phyloP scores from a whole-genome alignment of 768 basidiomycete genomes.

The Pholiota microspora region DNA sequence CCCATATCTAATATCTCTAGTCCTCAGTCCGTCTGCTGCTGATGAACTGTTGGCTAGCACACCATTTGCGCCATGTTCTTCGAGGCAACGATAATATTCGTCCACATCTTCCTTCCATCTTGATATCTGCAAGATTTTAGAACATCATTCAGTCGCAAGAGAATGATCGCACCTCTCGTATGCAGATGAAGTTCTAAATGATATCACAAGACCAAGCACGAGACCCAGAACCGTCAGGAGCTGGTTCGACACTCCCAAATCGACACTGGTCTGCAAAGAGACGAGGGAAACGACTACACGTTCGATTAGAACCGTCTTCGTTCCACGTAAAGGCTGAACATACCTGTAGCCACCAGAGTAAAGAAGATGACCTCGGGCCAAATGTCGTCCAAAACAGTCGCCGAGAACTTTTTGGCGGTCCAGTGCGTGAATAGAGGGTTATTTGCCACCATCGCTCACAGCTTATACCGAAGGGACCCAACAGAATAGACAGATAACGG shows the following conservation, averaged over 20 bases:
- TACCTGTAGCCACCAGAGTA: slow-evolving; percentile 53
- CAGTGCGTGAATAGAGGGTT: slow-evolving; percentile 47
- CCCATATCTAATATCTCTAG: slow-evolving; percentile 42
- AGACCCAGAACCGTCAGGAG: slow-evolving; percentile 73
- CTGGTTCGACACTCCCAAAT: slow-evolving; percentile 50
- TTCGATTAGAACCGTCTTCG: not conserved
- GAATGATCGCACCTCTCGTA: slow-evolving; percentile 51
- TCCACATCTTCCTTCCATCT: slow-evolving; percentile 73
- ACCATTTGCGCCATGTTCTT: slow-evolving; percentile 61
- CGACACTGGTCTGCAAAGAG: slow-evolving; percentile 42
- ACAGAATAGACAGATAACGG: not conserved
- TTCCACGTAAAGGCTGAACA: too few relatives aligned
- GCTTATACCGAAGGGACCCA: not conserved
- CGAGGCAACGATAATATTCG: slow-evolving; percentile 53
- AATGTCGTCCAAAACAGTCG: slow-evolving; percentile 61
- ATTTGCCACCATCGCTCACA: slow-evolving; percentile 13
- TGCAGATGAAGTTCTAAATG: slow-evolving; percentile 71
- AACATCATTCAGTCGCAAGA: not conserved
- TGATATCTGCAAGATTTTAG: slow-evolving; percentile 45
- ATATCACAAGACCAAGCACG: slow-evolving; percentile 68
- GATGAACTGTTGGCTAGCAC: not conserved
- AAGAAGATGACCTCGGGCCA: slow-evolving; percentile 66
- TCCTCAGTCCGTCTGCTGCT: not conserved
- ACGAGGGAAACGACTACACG: slow-evolving; percentile 55
- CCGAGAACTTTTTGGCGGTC: slow-evolving; percentile 50